Conservation (phyloP, 768 basidiomycete genomes). For the Boletus pseudopeckii region DNA sequence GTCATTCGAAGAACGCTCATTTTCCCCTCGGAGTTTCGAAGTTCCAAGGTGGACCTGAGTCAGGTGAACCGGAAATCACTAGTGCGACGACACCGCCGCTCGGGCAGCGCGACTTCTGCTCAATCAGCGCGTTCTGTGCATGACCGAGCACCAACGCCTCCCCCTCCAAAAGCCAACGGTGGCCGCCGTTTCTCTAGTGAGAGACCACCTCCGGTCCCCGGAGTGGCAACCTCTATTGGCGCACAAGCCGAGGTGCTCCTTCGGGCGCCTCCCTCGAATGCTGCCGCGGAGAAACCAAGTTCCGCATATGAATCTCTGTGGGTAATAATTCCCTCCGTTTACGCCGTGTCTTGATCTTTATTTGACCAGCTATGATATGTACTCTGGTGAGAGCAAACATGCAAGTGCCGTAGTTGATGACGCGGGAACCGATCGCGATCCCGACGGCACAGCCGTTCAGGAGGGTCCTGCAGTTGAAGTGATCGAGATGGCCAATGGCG, state of each 20-base stretch:
- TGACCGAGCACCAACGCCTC: slow-evolving; percentile 83
- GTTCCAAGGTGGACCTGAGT: slow-evolving; percentile 55
- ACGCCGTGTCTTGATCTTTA: slow-evolving; percentile 15
- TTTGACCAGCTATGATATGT: slow-evolving; percentile 71
- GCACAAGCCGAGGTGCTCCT: slow-evolving; percentile 38
- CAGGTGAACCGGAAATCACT: slow-evolving; percentile 55
- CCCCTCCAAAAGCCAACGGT: slow-evolving; percentile 59
- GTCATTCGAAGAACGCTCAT: slow-evolving; percentile 79
- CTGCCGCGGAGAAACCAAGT: slow-evolving; percentile 58
- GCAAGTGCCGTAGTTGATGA: slow-evolving; percentile 36
- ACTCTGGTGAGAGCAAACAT: slow-evolving; percentile 55
- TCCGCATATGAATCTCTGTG: slow-evolving; percentile 79
- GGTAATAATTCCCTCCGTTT: slow-evolving; percentile 33
- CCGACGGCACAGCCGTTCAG: slow-evolving; percentile 28
- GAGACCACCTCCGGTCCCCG: slow-evolving; percentile 66
- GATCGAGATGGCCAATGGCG: slow-evolving; percentile 81
- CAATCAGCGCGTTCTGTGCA: slow-evolving; percentile 71
- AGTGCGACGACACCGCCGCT: slow-evolving; percentile 47
- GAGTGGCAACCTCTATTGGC: slow-evolving; percentile 51
- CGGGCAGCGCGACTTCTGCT: slow-evolving; percentile 56
- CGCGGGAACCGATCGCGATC: slow-evolving; percentile 22
- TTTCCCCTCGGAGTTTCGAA: slow-evolving; percentile 64
- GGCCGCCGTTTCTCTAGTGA: slow-evolving; percentile 64
- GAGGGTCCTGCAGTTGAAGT: slow-evolving; percentile 70
- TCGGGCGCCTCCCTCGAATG: slow-evolving; percentile 38